Evolutionary conservation across 768 basidiomycete genomes (phyloP).

Genomic region (Agaricus blazei): DNA sequence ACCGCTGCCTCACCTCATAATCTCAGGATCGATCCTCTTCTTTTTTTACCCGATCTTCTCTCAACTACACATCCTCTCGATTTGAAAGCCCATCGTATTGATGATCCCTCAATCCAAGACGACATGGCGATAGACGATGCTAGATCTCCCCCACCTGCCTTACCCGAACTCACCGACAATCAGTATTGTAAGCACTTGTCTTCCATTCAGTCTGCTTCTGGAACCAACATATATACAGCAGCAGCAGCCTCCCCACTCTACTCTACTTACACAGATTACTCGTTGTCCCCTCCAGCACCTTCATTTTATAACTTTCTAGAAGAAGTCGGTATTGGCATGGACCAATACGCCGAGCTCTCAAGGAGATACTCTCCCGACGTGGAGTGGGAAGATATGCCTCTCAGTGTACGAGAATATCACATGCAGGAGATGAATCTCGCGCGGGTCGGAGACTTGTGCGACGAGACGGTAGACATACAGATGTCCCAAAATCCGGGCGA

Average conservation of each 20-base stretch:
- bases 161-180: neutral
- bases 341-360: neutral
- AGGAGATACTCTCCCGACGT: constrained; percentile 4
- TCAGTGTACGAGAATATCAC: neutral
- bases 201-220: neutral
- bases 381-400: constrained; percentile 2
- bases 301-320: neutral
- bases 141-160: neutral
- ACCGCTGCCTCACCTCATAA: neutral
- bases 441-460: neutral
- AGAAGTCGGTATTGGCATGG: neutral
- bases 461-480: neutral
- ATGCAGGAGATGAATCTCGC: constrained; percentile 1
- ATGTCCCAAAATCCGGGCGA: too few relatives aligned
- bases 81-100: neutral
- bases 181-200: neutral
- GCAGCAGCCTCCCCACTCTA: neutral
- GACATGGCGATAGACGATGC: neutral
- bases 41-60: neutral
- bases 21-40: neutral
- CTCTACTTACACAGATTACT: neutral
- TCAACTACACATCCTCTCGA: neutral
- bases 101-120: constrained; percentile 6
- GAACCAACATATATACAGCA: neutral
- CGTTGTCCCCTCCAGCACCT: neutral